phyloP scores from a whole-genome alignment of 176 grass and related monocot genomes.

The Oryza rufipogon region DNA sequence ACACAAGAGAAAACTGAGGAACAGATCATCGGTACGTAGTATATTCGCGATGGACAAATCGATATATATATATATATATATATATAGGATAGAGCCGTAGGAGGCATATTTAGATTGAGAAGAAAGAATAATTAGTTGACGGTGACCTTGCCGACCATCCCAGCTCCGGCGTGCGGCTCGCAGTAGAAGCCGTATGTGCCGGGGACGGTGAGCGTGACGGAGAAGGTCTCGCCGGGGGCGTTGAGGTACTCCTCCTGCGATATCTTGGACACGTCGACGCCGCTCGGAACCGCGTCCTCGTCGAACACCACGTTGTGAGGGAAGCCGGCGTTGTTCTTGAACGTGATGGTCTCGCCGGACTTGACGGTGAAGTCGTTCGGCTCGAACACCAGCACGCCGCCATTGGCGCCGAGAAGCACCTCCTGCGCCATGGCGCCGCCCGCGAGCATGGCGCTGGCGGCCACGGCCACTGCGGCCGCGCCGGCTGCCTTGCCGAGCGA shows the following conservation, averaged over 20 bases:
- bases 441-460: conserved; percentile 61
- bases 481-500: conserved; percentile 62
- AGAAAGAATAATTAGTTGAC: conserved; percentile 59
- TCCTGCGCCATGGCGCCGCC: conserved; percentile 72
- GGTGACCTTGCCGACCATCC: conserved; percentile 89
- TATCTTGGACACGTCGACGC: conserved; percentile 67
- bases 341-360: conserved; percentile 76
- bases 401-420: conserved; percentile 62
- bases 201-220: conserved; percentile 78
- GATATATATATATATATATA: too few species aligned
- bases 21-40: too few species aligned
- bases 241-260: conserved; percentile 83
- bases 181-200: conserved; percentile 93
- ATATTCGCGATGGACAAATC: too few species aligned
- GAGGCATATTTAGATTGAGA: too few species aligned
- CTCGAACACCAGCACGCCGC: conserved; percentile 72
- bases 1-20: too few species aligned
- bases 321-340: conserved; percentile 97
- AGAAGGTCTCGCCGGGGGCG: conserved; percentile 62
- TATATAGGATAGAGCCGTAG: too few species aligned
- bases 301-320: conserved; percentile 97
- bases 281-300: conserved; percentile 78
- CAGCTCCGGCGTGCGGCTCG: conserved; percentile 77
- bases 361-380: conserved; percentile 72
- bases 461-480: conserved; percentile 55